Percentiles rank a stretch among this genome's conserved stretches.
Evolutionary conservation across 73 alveolate species (phyloP).

Genomic region (Stentor coeruleus): DNA sequence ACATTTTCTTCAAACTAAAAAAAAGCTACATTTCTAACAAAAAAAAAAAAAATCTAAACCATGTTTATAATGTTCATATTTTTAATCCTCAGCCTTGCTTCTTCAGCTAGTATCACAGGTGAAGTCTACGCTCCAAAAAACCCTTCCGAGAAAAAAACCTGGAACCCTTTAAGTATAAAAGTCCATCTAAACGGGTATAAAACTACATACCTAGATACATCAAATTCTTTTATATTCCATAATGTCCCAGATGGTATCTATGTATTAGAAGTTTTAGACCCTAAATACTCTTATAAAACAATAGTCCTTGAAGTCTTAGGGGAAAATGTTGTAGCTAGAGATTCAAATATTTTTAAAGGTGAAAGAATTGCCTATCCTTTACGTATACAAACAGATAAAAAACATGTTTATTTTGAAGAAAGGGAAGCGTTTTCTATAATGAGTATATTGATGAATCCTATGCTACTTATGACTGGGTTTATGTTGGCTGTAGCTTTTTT

Average conservation of each 20-base stretch:
- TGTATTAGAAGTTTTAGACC: not conserved
- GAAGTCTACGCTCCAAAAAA: constrained; percentile 2
- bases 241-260: not conserved
- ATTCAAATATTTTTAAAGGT: not conserved
- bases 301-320: not conserved
- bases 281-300: not conserved
- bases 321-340: not conserved
- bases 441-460: constrained; percentile 9
- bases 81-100: not conserved
- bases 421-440: constrained; percentile 27
- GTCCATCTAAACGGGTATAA: not conserved
- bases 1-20: not conserved
- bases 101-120: constrained; percentile 6
- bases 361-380: constrained; percentile 12
- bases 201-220: not conserved
- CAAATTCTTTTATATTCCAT: not conserved
- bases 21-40: not conserved
- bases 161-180: not conserved
- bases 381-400: not conserved
- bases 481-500: not conserved
- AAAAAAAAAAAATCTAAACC: no score
- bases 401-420: not conserved
- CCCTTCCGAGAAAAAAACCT: constrained; percentile 3
- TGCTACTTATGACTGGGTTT: constrained; percentile 1
- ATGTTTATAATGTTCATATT: not conserved